phyloP scores from a whole-genome alignment of 2,329 filamentous ascomycete genomes.

The Clonostachys rhizophaga region DNA sequence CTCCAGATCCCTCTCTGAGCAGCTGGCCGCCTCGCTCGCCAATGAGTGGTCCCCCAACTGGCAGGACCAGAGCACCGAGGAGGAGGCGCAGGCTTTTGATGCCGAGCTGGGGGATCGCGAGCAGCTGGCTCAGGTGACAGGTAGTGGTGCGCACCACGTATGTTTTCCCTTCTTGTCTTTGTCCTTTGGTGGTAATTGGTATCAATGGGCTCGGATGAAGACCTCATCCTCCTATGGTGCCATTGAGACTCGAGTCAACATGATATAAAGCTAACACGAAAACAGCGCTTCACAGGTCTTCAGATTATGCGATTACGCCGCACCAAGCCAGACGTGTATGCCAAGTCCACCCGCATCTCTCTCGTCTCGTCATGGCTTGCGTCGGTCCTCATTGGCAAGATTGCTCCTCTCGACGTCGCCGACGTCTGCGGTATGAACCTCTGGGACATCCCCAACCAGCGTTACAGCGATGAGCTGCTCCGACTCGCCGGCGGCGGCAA shows the following conservation, averaged over 20 bases:
- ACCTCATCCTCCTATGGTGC: background rate
- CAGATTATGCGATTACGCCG: conserved; percentile 88
- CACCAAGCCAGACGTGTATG: conserved; percentile 77
- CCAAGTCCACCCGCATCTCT: conserved; percentile 77
- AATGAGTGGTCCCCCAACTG: conserved; percentile 91
- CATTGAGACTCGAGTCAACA: conserved; percentile 2
- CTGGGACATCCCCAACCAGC: conserved; percentile 76
- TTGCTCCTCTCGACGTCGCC: conserved; percentile 88
- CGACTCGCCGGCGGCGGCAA: conserved; percentile 60
- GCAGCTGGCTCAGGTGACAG: conserved; percentile 72
- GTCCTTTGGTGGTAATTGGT: too few relatives aligned
- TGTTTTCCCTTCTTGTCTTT: conserved; percentile 18
- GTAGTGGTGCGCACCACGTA: conserved; percentile 92
- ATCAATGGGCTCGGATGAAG: too few relatives aligned
- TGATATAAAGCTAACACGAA: conserved; percentile 2
- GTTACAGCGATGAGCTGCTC: conserved; percentile 73
- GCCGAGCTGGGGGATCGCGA: conserved; percentile 60
- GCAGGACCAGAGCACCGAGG: conserved; percentile 95
- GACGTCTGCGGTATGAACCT: conserved; percentile 97
- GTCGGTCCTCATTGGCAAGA: conserved; percentile 77
- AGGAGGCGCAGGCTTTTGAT: conserved; percentile 88
- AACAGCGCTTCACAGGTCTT: conserved; percentile 88
- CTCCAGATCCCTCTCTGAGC: conserved; percentile 61
- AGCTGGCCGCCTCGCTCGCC: conserved; percentile 70
- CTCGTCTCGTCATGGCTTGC: conserved; percentile 95